phyloP scores from a whole-genome alignment of 441 rosid species.

The Populus tomentosa region DNA sequence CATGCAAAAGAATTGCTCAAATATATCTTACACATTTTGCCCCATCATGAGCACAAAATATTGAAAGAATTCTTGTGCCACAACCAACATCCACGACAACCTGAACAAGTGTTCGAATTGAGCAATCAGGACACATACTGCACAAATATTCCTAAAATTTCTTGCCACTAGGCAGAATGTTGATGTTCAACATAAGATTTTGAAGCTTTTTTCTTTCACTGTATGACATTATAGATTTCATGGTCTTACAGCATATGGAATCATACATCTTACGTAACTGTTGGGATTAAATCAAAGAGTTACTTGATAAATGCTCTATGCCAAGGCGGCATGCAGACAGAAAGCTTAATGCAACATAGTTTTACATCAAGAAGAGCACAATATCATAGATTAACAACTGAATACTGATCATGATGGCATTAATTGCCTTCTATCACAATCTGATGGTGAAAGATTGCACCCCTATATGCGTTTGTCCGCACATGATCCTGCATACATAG shows the following conservation, averaged over 20 bases:
- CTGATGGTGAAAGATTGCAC: constrained; percentile 81
- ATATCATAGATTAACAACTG: constrained; percentile 1
- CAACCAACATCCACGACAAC: constrained; percentile 98
- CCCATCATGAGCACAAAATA: constrained; percentile 98
- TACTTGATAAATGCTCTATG: neutral
- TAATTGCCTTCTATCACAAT: constrained; percentile 83
- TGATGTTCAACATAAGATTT: neutral
- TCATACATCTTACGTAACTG: neutral
- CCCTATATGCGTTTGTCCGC: constrained; percentile 82
- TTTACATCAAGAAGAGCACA: constrained; percentile 4
- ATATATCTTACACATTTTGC: constrained; percentile 67
- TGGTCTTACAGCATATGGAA: neutral
- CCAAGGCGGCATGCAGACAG: too few species aligned
- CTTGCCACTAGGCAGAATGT: neutral
- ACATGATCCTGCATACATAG: constrained; percentile 58
- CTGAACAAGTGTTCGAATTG: constrained; percentile 31
- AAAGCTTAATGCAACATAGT: neutral
- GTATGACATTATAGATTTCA: neutral
- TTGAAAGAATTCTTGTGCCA: constrained; percentile 95
- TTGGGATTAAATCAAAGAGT: too few species aligned
- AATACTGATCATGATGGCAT: constrained; percentile 22
- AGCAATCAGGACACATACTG: constrained; percentile 10
- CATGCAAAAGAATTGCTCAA: neutral
- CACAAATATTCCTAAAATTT: neutral
- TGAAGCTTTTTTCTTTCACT: constrained; percentile 1